These are phyloP conservation scores for Agrocybe pediades DNA, from an alignment of 768 basidiomycete species.

Conservation along the genomic window DNA sequence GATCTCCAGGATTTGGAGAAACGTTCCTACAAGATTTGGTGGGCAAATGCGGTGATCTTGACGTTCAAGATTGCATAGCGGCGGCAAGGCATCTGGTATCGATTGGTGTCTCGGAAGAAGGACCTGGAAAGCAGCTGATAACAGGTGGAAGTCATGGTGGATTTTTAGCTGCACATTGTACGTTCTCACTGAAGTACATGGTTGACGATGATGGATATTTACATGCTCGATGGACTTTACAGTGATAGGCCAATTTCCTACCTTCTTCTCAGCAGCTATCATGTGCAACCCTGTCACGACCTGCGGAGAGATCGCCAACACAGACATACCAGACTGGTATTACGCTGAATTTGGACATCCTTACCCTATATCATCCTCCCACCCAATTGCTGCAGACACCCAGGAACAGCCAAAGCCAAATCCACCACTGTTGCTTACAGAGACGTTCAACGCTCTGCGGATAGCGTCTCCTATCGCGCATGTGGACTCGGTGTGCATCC, in stretches of 20 bases:
- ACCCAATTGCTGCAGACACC: slow-evolving; percentile 12
- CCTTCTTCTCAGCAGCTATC: slow-evolving; percentile 61
- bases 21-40: slow-evolving; percentile 53
- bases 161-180: slow-evolving; percentile 60
- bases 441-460: slow-evolving; percentile 44
- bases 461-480: slow-evolving; percentile 57
- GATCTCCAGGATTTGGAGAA: slow-evolving; percentile 68
- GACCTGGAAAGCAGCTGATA: slow-evolving; percentile 53
- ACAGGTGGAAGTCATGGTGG: slow-evolving; percentile 75
- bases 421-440: slow-evolving; percentile 43
- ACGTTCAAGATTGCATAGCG: slow-evolving; percentile 66
- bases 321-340: slow-evolving; percentile 76
- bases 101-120: slow-evolving; percentile 48
- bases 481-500: slow-evolving; percentile 49
- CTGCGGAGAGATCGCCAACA: slow-evolving; percentile 51
- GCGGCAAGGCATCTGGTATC: slow-evolving; percentile 51
- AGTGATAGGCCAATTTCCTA: slow-evolving; percentile 69
- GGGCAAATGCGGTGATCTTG: slow-evolving; percentile 63
- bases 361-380: slow-evolving; percentile 39
- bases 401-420: neutral
- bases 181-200: slow-evolving; percentile 28
- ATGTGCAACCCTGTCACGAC: slow-evolving; percentile 74
- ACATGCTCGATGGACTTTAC: no score
- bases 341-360: slow-evolving; percentile 47
- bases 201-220: no score